Percentiles rank a stretch among this genome's conserved stretches.
Evolutionary conservation across 768 basidiomycete species (phyloP).

Genomic region (Scleroderma bovista): DNA sequence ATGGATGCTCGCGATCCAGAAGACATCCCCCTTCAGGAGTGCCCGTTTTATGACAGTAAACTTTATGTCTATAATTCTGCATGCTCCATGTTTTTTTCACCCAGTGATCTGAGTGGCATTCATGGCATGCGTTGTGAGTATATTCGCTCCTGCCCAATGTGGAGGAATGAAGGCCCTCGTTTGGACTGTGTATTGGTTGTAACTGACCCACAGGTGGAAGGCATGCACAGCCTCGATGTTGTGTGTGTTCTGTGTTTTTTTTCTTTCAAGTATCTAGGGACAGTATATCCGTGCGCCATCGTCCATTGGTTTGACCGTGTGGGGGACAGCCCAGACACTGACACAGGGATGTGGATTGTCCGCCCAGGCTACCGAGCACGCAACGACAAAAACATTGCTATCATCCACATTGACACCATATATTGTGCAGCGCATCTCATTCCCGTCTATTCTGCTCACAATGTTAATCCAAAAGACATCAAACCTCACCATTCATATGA

Average conservation of each 20-base stretch:
- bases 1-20: slow-evolving; percentile 3
- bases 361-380: too few relatives aligned
- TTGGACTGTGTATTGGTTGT: slow-evolving; percentile 22
- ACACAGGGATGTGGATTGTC: neutral
- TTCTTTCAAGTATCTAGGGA: slow-evolving; percentile 9
- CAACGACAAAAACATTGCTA: too few relatives aligned
- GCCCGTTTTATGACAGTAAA: slow-evolving; percentile 1
- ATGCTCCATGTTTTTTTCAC: slow-evolving; percentile 18
- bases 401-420: too few relatives aligned
- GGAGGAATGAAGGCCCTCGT: slow-evolving; percentile 8
- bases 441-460: too few relatives aligned
- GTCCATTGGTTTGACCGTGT: slow-evolving; percentile 17
- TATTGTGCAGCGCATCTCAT: too few relatives aligned
- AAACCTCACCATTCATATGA: too few relatives aligned
- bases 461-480: too few relatives aligned
- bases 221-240: slow-evolving; percentile 17
- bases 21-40: slow-evolving; percentile 11
- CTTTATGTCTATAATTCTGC: slow-evolving; percentile 14
- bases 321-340: slow-evolving; percentile 10
- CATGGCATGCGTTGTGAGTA: slow-evolving; percentile 23
- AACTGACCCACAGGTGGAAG: neutral
- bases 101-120: slow-evolving; percentile 22
- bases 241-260: slow-evolving; percentile 17
- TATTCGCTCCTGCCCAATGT: slow-evolving; percentile 16
- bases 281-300: slow-evolving; percentile 15